Evolutionary conservation across 2,329 filamentous ascomycete genomes (phyloP), one percentile per base, ranked within the genome.

Genomic region (Ceratocystis destructans): DNA sequence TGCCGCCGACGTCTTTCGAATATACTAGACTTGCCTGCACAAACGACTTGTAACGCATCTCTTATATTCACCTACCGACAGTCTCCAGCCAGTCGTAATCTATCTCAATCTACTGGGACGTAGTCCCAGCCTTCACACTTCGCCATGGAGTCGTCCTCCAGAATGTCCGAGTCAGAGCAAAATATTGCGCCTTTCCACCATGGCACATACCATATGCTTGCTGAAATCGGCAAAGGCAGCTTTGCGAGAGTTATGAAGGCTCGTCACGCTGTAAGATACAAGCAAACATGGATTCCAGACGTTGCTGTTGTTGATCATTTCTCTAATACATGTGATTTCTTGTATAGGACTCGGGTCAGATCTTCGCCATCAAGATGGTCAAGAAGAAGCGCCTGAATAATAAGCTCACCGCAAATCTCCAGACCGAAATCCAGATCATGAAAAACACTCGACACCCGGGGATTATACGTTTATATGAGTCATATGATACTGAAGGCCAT

Each of bases 371-470:
- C 83, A 99, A 99, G 77, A 96, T 92, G 31, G 94, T 99, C 75
- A 90, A 96, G 72, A 83, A 95, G 71, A 83, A 82, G 70, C 93
- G 94, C 73, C 82, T 99, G 28, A 96, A 95, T 77, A 92, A 89
- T 79, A 97, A 97, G 78, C 84, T 99, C 66, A 95, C 93, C 74
- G 92, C 96, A 70, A 99, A 97, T 76, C 85, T 99, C 64, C 91
- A 94, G 71, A 87, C 88, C 73, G 94, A 99, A 79, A 97, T 99
- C 74, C 83, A 93, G 71, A 99, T 99, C 70, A 86, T 99, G 73
- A 94, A 94, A 77, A 89, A 86, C 70, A 83, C 99, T 33, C 89
- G 94, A 68, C 94, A 99, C 76, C 94, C 94, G 33, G 94, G 99
- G 74, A 96, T 99, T 71, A 94, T 97, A 70, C 89, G 91, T 71